Percentiles rank a stretch among this genome's conserved stretches.
Evolutionary conservation across 1,284 basidiomycete genomes (phyloP).

Genomic region (Ustilago loliicola): DNA sequence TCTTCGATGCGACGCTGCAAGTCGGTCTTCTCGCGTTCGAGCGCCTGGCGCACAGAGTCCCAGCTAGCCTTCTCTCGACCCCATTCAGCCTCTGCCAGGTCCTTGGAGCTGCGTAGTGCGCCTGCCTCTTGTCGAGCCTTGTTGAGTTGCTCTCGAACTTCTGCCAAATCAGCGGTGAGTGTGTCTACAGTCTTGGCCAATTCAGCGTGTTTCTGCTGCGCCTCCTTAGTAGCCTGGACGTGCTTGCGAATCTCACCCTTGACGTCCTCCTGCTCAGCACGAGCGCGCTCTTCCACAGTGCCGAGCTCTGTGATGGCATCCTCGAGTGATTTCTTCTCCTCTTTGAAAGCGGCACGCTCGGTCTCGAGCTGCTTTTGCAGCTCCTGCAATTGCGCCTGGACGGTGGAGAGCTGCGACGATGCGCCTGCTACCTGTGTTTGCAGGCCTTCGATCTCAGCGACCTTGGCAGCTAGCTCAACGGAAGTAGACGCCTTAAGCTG

Average conservation of each 20-base stretch:
- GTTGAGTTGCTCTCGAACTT: conserved; percentile 69
- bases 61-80: conserved; percentile 84
- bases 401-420: conserved; percentile 76
- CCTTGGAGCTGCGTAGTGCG: conserved; percentile 72
- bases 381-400: conserved; percentile 76
- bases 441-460: conserved; percentile 79
- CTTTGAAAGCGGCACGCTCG: conserved; percentile 78
- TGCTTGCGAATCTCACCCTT: conserved; percentile 72
- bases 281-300: conserved; percentile 59
- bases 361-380: conserved; percentile 76
- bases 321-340: conserved; percentile 74
- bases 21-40: conserved; percentile 83
- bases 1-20: conserved; percentile 80
- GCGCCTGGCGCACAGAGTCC: conserved; percentile 80
- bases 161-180: conserved; percentile 80
- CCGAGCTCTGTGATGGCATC: conserved; percentile 66
- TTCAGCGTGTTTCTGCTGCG: conserved; percentile 81
- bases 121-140: conserved; percentile 48
- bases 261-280: conserved; percentile 75
- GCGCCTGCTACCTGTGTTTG: conserved; percentile 77
- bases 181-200: conserved; percentile 77
- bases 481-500: conserved; percentile 74
- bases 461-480: conserved; percentile 73
- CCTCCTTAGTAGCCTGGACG: conserved; percentile 81
- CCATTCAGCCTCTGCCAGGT: conserved; percentile 77